phyloP scores from a whole-genome alignment of 192 early-diverging fungal genomes.

The Chytriomyces sp. region DNA sequence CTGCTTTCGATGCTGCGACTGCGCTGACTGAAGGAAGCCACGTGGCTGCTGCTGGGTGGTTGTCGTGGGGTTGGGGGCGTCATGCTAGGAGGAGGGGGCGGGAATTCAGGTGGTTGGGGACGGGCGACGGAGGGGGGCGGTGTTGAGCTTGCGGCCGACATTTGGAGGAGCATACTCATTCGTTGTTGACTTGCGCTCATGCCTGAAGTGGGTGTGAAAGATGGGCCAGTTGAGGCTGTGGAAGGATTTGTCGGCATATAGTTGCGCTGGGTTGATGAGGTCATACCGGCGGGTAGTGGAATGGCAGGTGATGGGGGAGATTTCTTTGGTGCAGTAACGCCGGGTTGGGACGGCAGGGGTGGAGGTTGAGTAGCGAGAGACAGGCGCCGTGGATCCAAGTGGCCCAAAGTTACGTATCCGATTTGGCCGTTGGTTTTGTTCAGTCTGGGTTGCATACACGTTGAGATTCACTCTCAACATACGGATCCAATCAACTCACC shows the following conservation, averaged over 20 bases:
- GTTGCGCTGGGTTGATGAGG: background rate
- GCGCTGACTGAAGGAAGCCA: background rate
- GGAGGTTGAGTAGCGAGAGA: slow-evolving; percentile 15
- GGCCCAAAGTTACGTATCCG: slow-evolving; percentile 27
- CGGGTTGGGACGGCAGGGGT: slow-evolving; percentile 19
- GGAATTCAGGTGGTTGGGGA: background rate
- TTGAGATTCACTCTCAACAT: background rate
- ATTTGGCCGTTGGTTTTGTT: slow-evolving; percentile 19
- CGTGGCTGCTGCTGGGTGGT: background rate
- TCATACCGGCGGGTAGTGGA: background rate
- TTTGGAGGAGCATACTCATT: background rate
- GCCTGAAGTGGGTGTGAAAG: background rate
- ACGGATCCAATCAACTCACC: background rate
- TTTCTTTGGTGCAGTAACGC: background rate
- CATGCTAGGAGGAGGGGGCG: background rate
- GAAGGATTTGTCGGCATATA: background rate
- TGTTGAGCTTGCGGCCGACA: background rate
- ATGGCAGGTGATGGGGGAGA: background rate
- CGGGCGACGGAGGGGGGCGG: background rate
- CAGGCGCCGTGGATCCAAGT: slow-evolving; percentile 24
- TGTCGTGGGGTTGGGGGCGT: background rate
- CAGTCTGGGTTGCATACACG: background rate
- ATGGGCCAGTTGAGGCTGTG: background rate
- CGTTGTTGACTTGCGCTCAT: background rate
- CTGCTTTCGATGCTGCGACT: background rate